Evolutionary conservation across 2,329 filamentous ascomycete genomes (phyloP).

Genomic region (Penicillium brevicompactum): DNA sequence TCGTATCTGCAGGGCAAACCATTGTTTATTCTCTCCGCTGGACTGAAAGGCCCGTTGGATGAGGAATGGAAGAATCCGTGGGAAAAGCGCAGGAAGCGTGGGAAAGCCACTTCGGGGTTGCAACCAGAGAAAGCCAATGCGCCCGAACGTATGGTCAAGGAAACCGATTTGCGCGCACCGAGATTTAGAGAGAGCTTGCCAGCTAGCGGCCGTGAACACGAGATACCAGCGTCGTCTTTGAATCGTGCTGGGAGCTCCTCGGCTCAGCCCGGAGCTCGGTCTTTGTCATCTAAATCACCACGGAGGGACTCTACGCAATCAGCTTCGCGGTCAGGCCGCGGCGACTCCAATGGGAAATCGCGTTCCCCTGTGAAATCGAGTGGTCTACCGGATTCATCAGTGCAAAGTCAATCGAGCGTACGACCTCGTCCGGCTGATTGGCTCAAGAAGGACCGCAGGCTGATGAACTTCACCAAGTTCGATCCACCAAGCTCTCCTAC

Average conservation of each 20-base stretch:
- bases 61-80: slow-evolving; percentile 51
- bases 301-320: neutral
- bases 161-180: slow-evolving; percentile 29
- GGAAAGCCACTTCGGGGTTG: neutral
- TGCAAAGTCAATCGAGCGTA: slow-evolving; percentile 4
- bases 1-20: slow-evolving; percentile 46
- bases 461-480: slow-evolving; percentile 31
- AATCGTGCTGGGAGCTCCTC: neutral
- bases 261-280: neutral
- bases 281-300: neutral
- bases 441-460: slow-evolving; percentile 34
- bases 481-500: slow-evolving; percentile 43
- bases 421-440: slow-evolving; percentile 17
- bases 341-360: neutral
- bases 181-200: slow-evolving; percentile 20
- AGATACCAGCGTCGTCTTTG: neutral
- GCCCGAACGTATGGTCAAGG: slow-evolving; percentile 26
- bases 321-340: neutral
- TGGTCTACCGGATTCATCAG: neutral
- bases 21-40: slow-evolving; percentile 50
- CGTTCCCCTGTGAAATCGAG: slow-evolving; percentile 6
- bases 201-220: neutral
- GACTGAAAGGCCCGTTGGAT: slow-evolving; percentile 49
- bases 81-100: slow-evolving; percentile 31
- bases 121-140: neutral